Base-by-base conservation (phyloP, 1,284 basidiomycete genomes). In the Cutaneotrichosporon daszewskae region DNA sequence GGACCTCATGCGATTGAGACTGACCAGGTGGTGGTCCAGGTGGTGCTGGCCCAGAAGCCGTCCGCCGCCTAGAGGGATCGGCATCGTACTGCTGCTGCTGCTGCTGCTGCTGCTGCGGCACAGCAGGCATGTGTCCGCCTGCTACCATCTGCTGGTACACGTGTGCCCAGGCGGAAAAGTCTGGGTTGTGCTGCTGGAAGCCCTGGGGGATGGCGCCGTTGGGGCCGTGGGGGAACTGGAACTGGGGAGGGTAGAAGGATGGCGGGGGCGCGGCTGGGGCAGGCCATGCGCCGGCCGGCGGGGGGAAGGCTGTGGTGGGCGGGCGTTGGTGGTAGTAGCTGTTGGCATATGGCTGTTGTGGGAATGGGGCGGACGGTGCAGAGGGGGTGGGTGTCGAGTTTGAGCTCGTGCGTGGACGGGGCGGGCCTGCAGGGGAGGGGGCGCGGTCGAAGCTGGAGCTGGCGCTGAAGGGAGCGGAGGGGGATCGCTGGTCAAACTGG, bases 121-220 rank as follows among this genome's bases (percentile, higher is more conserved):
- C 50, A 56, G 50, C 43, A 51, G 45, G 13, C 49, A 45, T 49
- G 48, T 37, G 58, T 32, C 42, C 57, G 42, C 58, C 59, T 37
- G 60, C 59, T 11, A 67, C 54, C 65, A 68, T 68, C 20, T 66
- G 65, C 37, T 65, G 61, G 40, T 69, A 69, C n/a, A 64, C 65
- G 42, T 64, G 60, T 17, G 67, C 59, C 67, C 67, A 69, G 10
- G 65, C 65, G 11, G 62, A 58, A 40, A 66, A 68, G 41, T 69
- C 65, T 17, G 57, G 54, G 28, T 55, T 60, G 26, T 45, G 48
- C 44, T 62, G 62, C 29, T 48, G 53, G 33, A 58, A 61, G n/a
- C 54, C 57, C 13, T 47, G 57, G 19, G 56, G 54, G 37, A 54
- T 54, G 18, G 53, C 51, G 24, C 20, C 23, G 12, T 28, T 13